Base-by-base conservation (phyloP, 2,329 filamentous ascomycete genomes). In the Cytospora paraplurivora region DNA sequence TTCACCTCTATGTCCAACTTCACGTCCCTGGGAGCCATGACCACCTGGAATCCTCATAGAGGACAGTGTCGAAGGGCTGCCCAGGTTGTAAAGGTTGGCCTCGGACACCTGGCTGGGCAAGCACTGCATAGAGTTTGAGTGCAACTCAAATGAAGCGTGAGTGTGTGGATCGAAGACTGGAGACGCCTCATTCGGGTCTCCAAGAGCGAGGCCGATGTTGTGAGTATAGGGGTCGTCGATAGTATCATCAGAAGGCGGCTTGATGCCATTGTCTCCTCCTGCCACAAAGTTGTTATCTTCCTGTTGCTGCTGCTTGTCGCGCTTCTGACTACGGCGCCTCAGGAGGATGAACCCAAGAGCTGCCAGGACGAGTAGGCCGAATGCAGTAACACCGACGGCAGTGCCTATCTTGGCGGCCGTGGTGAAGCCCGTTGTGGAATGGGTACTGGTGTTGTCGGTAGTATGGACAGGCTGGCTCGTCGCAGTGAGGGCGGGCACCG, bases 371-470 rank as follows among this genome's bases (percentile, higher is more conserved):
- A 70, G 34, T n/a, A 68, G 17, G 34, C 65, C 67, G 19, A 65
- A 64, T 11, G 67, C 57, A 2, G 67, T 65, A 19, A 68, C 66
- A 19, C 70, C 70, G 4, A 70, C 64, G 15, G 66, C 69, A 19
- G 68, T 68, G 19, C 71, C 71, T 15, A 66, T 66, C 57, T 71
- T 73, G 21, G 69, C 68, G 13, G 67, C 63, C 3, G 67, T 64
- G 37, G 66, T 71, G 56, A 72, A 61, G n/a, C 69, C 57, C 3
- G 37, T 37, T 44, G 58, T 32, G 1, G 38, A 34, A 12, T 54
- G 56, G 35, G 47, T 3, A 4, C 10, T 12, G 13, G 32, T 12
- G 12, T n/a, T 35, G 33, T 10, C 32, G n/a, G 15, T 41, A 38
- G 51, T 38, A 1, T 56, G n/a, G 11, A 56, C 34, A 3, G 62